Evolutionary conservation across 1,139 yeast genomes (phyloP).

Genomic region (Wickerhamiella pararugosa): DNA sequence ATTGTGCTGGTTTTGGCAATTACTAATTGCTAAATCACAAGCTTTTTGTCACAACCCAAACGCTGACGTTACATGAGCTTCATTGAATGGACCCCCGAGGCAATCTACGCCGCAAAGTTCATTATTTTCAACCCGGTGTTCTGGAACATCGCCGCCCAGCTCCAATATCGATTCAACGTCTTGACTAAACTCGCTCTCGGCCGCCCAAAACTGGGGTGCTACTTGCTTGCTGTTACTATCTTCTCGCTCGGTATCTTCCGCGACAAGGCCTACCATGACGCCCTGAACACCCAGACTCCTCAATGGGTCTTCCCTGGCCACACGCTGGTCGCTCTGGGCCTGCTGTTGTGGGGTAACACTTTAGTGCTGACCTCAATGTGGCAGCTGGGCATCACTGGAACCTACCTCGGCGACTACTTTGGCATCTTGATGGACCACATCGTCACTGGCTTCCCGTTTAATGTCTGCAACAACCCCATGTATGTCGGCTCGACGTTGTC

Average conservation of each 20-base stretch:
- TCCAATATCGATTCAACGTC: constrained; percentile 62
- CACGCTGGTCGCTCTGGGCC: constrained; percentile 30
- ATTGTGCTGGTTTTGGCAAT: too few species aligned
- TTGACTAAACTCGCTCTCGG: constrained; percentile 61
- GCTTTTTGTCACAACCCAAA: too few species aligned
- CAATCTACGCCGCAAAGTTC: constrained; percentile 12
- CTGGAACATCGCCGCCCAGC: constrained; percentile 87
- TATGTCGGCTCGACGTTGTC: constrained; percentile 83
- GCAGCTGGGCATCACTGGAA: constrained; percentile 90
- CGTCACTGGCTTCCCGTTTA: constrained; percentile 92
- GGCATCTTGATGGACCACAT: constrained; percentile 86
- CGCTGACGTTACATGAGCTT: too few species aligned
- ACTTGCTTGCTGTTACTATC: constrained; percentile 63
- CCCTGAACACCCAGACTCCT: constrained; percentile 42
- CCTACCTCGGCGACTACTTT: constrained; percentile 92
- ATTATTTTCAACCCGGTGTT: constrained; percentile 86
- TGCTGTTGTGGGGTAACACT: constrained; percentile 55
- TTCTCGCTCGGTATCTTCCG: constrained; percentile 72
- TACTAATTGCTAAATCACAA: too few species aligned
- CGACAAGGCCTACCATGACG: constrained; percentile 60
- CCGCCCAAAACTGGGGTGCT: constrained; percentile 64
- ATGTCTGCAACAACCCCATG: constrained; percentile 86
- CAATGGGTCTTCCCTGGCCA: constrained; percentile 28
- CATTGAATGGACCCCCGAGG: constrained; percentile 8
- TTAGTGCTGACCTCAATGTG: constrained; percentile 79